A percentile compares a stretch with the other conserved stretches of the same genome.
phyloP scores from a whole-genome alignment of 306 rosid species.

The Vachellia pachyceras region DNA sequence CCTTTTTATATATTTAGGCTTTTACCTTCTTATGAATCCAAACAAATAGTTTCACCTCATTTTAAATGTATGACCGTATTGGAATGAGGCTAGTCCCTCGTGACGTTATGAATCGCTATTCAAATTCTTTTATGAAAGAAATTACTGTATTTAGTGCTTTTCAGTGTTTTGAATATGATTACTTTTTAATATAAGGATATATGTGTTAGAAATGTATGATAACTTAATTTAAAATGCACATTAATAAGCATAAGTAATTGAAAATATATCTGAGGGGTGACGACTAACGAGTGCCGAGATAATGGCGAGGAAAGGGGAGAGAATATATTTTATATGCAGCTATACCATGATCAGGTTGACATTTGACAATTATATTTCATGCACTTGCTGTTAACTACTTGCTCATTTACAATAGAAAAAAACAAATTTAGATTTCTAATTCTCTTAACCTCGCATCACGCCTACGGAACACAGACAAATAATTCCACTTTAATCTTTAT shows the following conservation, averaged over 20 bases:
- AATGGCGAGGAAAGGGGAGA: neutral
- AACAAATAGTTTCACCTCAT: too few relatives aligned
- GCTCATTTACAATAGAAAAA: neutral
- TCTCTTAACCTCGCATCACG: neutral
- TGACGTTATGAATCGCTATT: too few relatives aligned
- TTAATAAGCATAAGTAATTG: neutral
- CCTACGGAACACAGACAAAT: neutral
- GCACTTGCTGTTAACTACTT: neutral
- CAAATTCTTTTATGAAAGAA: too few relatives aligned
- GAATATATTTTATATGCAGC: neutral
- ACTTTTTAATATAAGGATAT: too few relatives aligned
- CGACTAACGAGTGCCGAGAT: neutral
- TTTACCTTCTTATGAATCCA: too few relatives aligned
- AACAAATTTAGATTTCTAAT: neutral
- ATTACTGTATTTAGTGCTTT: too few relatives aligned
- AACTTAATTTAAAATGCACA: neutral
- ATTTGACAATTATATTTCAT: neutral
- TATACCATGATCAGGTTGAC: neutral
- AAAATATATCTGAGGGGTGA: neutral
- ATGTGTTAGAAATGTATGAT: neutral
- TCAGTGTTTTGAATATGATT: too few relatives aligned
- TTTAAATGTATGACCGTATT: too few relatives aligned
- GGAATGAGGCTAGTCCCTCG: too few relatives aligned
- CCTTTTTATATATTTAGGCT: too few relatives aligned
- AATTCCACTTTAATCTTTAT: neutral